phyloP scores from a whole-genome alignment of 208 protist genomes.

The Trypanosoma caninum region DNA sequence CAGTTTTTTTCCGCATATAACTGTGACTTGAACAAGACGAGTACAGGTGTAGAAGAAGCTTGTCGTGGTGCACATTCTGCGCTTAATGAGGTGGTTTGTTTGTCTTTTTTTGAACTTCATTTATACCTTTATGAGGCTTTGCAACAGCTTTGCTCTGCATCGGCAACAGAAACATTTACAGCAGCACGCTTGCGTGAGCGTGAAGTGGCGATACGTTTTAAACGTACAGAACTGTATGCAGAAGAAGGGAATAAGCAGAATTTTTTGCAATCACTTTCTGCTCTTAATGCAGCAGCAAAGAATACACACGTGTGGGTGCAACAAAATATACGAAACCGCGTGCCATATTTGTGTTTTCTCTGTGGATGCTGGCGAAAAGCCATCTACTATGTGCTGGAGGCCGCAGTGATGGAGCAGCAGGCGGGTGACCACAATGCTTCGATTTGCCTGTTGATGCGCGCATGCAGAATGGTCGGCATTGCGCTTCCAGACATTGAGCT shows the following conservation, averaged over 20 bases:
- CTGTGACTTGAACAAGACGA: neutral
- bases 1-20: neutral
- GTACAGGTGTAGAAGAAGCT: neutral
- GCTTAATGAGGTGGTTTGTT: constrained; percentile 30
- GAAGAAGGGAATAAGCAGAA: constrained; percentile 16
- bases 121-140: constrained; percentile 69
- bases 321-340: neutral
- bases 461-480: constrained; percentile 22
- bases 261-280: constrained; percentile 21
- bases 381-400: constrained; percentile 34
- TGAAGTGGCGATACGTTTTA: constrained; percentile 53
- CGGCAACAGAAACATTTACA: constrained; percentile 7
- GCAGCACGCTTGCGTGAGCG: constrained; percentile 40
- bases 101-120: constrained; percentile 53
- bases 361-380: constrained; percentile 54
- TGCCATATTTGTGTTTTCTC: constrained; percentile 40
- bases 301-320: neutral
- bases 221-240: constrained; percentile 41
- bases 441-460: constrained; percentile 31
- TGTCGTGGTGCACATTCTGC: neutral
- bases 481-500: constrained; percentile 25
- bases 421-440: constrained; percentile 29
- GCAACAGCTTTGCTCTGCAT: constrained; percentile 39
- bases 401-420: constrained; percentile 32
- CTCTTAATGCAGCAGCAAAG: constrained; percentile 5